These are phyloP conservation scores for Sugiyamaella xylanicola DNA, from an alignment of 1,139 yeast genomes.

Conservation along the genomic window DNA sequence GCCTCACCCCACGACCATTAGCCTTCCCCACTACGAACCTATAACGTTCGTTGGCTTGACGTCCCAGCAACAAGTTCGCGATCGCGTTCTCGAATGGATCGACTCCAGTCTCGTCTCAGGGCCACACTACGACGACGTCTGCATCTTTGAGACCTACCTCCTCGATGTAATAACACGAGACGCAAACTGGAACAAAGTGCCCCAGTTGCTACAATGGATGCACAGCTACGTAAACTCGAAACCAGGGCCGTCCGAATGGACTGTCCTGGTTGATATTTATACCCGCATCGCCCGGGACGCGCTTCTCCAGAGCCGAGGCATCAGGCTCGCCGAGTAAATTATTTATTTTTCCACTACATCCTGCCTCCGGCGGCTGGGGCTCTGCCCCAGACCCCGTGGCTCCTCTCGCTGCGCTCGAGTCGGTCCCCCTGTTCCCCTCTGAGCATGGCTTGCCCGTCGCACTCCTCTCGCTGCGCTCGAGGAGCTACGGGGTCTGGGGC, in stretches of 20 bases:
- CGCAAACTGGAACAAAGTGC: conserved; percentile 34
- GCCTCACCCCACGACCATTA: conserved; percentile 19
- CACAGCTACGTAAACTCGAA: conserved; percentile 9
- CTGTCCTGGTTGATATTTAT: conserved; percentile 21
- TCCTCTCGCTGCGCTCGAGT: background rate
- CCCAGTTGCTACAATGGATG: conserved; percentile 30
- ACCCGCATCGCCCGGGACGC: conserved; percentile 13
- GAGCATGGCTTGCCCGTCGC: no score
- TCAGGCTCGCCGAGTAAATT: conserved; percentile 3
- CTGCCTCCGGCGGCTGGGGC: conserved; percentile 12
- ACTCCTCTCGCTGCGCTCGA: background rate
- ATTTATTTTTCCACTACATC: background rate
- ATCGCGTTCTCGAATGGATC: conserved; percentile 54
- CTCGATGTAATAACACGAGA: conserved; percentile 24
- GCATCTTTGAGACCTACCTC: conserved; percentile 32
- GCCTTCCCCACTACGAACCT: conserved; percentile 35
- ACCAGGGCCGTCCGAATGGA: conserved; percentile 19
- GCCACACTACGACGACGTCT: conserved; percentile 61
- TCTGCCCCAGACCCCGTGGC: background rate
- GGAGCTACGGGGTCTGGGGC: background rate
- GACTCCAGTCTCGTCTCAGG: conserved; percentile 50
- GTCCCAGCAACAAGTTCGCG: conserved; percentile 45
- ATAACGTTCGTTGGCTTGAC: conserved; percentile 44
- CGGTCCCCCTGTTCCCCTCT: no score
- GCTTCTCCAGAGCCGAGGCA: conserved; percentile 12